A percentile compares a stretch with the other conserved stretches of the same genome.
These are phyloP conservation scores for Pseudogymnoascus sp. DNA, from an alignment of 2,329 filamentous ascomycete species.

Conservation along the genomic window DNA sequence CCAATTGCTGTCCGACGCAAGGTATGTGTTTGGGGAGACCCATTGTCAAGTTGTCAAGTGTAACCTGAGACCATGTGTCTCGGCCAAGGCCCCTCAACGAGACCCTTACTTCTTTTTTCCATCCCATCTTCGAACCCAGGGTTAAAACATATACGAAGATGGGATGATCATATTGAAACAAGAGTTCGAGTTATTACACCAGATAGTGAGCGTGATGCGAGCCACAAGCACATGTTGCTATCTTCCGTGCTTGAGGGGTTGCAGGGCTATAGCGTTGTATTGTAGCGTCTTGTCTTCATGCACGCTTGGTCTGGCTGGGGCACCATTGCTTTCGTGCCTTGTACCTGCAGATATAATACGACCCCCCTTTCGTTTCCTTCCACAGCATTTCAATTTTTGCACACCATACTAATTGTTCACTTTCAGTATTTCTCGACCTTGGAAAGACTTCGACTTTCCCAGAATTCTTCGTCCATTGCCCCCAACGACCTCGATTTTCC, in stretches of 20 bases:
- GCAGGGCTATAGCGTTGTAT: slow-evolving; percentile 5
- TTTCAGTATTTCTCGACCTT: slow-evolving; percentile 64
- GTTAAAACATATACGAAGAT: background rate
- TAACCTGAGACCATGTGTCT: slow-evolving; percentile 8
- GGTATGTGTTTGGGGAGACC: slow-evolving; percentile 32
- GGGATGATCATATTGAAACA: slow-evolving; percentile 6
- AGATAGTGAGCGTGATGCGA: background rate
- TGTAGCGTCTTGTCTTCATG: slow-evolving; percentile 7
- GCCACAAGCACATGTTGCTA: background rate
- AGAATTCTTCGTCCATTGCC: slow-evolving; percentile 34
- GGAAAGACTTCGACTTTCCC: slow-evolving; percentile 60
- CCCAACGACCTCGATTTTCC: slow-evolving; percentile 22
- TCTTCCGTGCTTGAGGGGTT: background rate
- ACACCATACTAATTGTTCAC: slow-evolving; percentile 11
- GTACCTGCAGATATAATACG: slow-evolving; percentile 12
- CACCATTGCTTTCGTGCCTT: background rate
- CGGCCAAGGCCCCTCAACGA: background rate
- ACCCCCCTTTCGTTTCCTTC: slow-evolving; percentile 11
- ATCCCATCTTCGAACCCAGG: background rate
- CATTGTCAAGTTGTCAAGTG: background rate
- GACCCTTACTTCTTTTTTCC: background rate
- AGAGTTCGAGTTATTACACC: background rate
- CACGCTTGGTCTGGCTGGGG: background rate
- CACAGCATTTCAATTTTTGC: slow-evolving; percentile 56
- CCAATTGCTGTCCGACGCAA: slow-evolving; percentile 44